Evolutionary conservation across 2,329 filamentous ascomycete genomes (phyloP).

Genomic region (Beauveria varroae): DNA sequence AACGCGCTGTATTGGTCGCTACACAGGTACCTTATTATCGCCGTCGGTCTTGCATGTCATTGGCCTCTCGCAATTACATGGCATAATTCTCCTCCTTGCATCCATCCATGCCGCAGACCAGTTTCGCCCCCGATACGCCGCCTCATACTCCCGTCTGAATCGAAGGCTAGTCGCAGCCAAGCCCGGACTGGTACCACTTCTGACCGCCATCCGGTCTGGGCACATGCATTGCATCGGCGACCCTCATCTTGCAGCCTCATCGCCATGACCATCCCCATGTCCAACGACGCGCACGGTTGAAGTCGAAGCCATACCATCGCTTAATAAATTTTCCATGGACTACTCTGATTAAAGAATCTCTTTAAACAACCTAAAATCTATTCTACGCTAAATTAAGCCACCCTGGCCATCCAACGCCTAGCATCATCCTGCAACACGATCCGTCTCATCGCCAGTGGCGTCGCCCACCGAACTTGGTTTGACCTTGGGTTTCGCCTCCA

Average conservation of each 20-base stretch:
- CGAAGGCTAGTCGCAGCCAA: neutral
- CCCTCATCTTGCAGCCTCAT: neutral
- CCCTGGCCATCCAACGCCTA: neutral
- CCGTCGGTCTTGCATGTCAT: neutral
- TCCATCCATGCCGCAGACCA: neutral
- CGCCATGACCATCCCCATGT: neutral
- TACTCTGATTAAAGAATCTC: neutral
- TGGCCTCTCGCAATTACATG: neutral
- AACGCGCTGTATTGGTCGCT: neutral
- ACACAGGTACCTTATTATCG: neutral
- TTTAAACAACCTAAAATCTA: neutral
- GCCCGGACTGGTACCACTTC: neutral
- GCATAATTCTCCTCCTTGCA: neutral
- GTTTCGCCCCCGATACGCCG: slow-evolving; percentile 2
- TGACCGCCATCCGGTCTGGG: neutral
- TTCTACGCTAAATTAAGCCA: slow-evolving; percentile 1
- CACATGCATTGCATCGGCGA: neutral
- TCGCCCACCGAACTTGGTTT: slow-evolving; percentile 2
- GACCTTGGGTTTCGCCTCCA: slow-evolving; percentile 8
- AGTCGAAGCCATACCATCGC: neutral
- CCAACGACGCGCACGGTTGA: neutral
- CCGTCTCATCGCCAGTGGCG: slow-evolving; percentile 6
- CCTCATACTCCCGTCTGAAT: neutral
- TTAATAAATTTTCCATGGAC: neutral
- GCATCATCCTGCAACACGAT: slow-evolving; percentile 4